phyloP scores from a whole-genome alignment of 1,284 basidiomycete genomes.

The Schizopora paradoxa region DNA sequence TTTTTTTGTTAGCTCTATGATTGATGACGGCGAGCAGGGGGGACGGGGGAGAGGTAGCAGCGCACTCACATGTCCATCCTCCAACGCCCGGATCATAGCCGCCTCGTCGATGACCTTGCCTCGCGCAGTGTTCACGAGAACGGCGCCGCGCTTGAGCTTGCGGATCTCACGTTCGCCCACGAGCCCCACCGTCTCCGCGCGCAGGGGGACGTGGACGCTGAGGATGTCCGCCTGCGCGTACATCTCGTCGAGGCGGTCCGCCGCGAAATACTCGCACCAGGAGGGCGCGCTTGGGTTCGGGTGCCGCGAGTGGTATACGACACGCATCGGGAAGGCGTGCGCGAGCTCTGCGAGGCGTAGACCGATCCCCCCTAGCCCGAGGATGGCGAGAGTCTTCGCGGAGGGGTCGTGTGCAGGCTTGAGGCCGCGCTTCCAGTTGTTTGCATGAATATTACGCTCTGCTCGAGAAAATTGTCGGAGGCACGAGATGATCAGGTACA shows the following conservation, averaged over 20 bases:
- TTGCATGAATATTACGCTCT: constrained; percentile 60
- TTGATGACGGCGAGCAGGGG: neutral
- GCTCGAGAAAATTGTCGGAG: constrained; percentile 72
- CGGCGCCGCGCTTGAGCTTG: constrained; percentile 72
- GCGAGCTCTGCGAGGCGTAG: constrained; percentile 61
- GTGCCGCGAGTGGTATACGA: constrained; percentile 76
- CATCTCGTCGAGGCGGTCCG: constrained; percentile 62
- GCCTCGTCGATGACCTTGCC: constrained; percentile 88
- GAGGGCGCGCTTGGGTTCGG: constrained; percentile 54
- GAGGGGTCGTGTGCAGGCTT: constrained; percentile 70
- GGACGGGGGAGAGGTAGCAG: constrained; percentile 10
- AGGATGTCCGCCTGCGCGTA: constrained; percentile 76
- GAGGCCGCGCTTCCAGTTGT: constrained; percentile 53
- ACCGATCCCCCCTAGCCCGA: constrained; percentile 91
- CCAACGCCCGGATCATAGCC: constrained; percentile 78
- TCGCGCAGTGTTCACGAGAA: constrained; percentile 87
- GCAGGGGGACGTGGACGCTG: constrained; percentile 68
- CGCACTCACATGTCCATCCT: constrained; percentile 72
- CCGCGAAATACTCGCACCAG: constrained; percentile 72
- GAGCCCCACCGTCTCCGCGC: constrained; percentile 67
- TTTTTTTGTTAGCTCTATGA: neutral
- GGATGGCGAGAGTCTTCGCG: constrained; percentile 74
- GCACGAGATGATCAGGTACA: constrained; percentile 83
- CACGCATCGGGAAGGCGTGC: constrained; percentile 79
- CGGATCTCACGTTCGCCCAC: constrained; percentile 79